Evolutionary conservation across 2,329 filamentous ascomycete genomes (phyloP).

Genomic region (Dothiorella sarmentorum): DNA sequence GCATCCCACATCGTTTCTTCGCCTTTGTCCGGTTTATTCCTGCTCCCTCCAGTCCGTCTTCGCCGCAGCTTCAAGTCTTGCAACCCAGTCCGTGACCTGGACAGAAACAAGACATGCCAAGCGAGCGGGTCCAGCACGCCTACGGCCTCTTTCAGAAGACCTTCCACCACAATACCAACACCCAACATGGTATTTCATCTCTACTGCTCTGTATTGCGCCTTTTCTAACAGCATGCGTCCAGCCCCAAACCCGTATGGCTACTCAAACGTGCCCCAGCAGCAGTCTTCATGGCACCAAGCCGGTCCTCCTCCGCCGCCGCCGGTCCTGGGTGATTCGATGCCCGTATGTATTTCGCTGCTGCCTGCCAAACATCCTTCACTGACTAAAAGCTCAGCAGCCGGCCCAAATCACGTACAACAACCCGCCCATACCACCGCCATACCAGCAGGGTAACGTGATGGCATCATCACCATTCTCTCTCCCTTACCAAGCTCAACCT

Average conservation of each 20-base stretch:
- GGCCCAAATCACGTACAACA: background rate
- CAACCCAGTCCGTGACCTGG: background rate
- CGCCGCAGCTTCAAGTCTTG: background rate
- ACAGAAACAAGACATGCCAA: background rate
- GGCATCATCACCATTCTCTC: too few relatives aligned
- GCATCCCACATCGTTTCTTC: background rate
- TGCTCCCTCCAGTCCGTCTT: background rate
- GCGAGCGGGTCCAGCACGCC: slow-evolving; percentile 11
- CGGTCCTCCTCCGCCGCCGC: background rate
- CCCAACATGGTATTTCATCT: background rate
- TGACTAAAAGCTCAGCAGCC: background rate
- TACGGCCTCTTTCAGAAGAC: slow-evolving; percentile 10
- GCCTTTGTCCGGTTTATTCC: background rate
- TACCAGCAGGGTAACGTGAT: background rate
- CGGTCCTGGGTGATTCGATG: background rate
- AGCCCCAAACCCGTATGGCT: background rate
- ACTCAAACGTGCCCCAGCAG: background rate
- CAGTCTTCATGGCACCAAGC: slow-evolving; percentile 3
- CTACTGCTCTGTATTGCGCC: background rate
- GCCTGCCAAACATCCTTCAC: background rate
- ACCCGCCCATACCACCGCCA: background rate
- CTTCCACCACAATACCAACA: background rate
- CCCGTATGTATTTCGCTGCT: background rate
- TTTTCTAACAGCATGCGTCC: background rate
- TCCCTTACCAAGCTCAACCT: background rate